Evolutionary conservation across 306 rosid species (phyloP).

Genomic region (Dryas alaskensis): DNA sequence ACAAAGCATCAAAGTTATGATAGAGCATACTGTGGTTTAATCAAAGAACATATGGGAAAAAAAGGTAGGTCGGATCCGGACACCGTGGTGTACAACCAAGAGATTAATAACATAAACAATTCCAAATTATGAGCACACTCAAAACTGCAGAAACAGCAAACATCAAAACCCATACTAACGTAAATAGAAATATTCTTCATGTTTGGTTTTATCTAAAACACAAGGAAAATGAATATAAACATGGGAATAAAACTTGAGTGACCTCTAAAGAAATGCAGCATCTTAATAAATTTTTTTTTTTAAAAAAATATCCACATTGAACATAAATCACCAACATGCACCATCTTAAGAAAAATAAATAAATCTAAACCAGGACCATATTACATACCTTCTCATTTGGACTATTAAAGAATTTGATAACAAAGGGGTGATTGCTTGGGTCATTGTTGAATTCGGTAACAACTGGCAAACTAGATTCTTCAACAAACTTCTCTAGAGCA

Average conservation of each 20-base stretch:
- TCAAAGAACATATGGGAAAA: not conserved
- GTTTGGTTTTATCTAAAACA: not conserved
- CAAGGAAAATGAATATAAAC: not conserved
- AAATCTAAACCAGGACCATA: not conserved
- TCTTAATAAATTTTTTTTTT: not conserved
- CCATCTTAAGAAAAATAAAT: not conserved
- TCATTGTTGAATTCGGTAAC: slow-evolving; percentile 70
- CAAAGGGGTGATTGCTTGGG: slow-evolving; percentile 63
- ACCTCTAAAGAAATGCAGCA: not conserved
- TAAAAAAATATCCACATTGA: not conserved
- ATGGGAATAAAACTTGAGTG: not conserved
- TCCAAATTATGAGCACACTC: not conserved
- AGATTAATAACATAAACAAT: not conserved
- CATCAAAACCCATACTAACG: not conserved
- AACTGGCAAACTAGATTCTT: slow-evolving; percentile 53
- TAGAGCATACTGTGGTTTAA: not conserved
- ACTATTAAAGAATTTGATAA: slow-evolving; percentile 61
- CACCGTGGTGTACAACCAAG: too few species aligned
- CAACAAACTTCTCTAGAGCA: slow-evolving; percentile 69
- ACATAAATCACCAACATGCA: not conserved
- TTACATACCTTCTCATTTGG: slow-evolving; percentile 57
- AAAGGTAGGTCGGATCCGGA: too few species aligned
- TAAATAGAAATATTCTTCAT: not conserved
- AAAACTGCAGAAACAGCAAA: not conserved
- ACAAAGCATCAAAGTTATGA: not conserved